Evolutionary conservation across 345 rosid species (phyloP).

Genomic region (Populus nigra): DNA sequence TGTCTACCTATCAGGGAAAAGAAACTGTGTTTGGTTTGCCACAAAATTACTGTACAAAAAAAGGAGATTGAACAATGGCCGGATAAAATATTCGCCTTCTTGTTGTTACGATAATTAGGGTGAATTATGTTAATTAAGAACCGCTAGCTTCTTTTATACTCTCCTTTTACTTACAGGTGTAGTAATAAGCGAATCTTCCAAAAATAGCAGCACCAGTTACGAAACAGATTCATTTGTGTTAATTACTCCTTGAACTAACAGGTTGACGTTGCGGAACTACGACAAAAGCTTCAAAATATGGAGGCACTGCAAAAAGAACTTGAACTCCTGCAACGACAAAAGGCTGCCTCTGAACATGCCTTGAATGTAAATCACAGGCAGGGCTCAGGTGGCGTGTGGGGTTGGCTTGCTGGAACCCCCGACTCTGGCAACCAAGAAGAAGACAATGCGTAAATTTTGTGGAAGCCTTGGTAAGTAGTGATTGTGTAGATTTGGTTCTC

Average conservation of each 20-base stretch:
- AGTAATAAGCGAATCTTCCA: not conserved
- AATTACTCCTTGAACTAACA: slow-evolving; percentile 32
- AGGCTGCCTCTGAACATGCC: slow-evolving; percentile 91
- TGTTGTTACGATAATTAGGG: not conserved
- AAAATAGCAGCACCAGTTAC: not conserved
- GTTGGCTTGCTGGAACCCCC: slow-evolving; percentile 92
- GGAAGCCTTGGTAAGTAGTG: not conserved
- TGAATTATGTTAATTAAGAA: not conserved
- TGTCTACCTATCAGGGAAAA: not conserved
- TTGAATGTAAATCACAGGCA: slow-evolving; percentile 65
- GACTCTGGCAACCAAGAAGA: slow-evolving; percentile 16
- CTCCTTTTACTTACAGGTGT: not conserved
- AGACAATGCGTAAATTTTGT: slow-evolving; percentile 32
- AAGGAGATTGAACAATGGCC: not conserved
- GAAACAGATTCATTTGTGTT: not conserved
- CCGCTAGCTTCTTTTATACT: not conserved
- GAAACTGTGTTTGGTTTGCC: not conserved
- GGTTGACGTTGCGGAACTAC: slow-evolving; percentile 96
- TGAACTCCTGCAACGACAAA: slow-evolving; percentile 87
- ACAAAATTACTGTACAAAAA: not conserved
- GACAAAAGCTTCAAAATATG: slow-evolving; percentile 88
- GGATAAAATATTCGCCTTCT: not conserved
- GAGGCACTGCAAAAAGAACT: slow-evolving; percentile 86
- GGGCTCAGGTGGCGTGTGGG: slow-evolving; percentile 92
- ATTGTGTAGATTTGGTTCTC: not conserved